Base-by-base conservation (phyloP, 352 stramenopile species). In the Thraustochytrium aureum region DNA sequence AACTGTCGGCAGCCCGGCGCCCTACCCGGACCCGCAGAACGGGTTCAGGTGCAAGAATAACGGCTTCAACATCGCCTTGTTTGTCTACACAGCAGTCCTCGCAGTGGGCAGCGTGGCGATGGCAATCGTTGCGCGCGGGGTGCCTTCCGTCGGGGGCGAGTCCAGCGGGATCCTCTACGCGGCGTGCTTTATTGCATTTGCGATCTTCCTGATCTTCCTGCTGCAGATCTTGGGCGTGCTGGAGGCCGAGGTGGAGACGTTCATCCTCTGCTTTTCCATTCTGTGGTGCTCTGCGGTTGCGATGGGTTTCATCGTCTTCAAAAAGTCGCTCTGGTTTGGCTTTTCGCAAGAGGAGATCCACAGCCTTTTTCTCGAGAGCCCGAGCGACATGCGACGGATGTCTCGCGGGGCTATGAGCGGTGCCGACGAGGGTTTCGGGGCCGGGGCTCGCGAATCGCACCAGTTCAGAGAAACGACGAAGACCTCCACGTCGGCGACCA, bases 141-240 rank as follows among this genome's bases (percentile, higher is more conserved):
- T 79, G 30, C 59, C 59, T 2, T 32, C 50, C 22, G 69, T 79
- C 1, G 69, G 37, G 10, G 69, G 52, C 14, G 69, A 79, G 38
- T 79, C 69, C 2, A 73, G 37, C 6, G 69, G 69, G 5, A 79
- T 79, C 59, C 69, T 79, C 30, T 50, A 67, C 32, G 67, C 69
- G 3, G 32, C 38, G 4, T 45, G 22, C 4, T 67, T 79, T 42
- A 39, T 54, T 6, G 22, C 12, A 20, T 79, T 64, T 35, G 50
- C 50, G 7, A 14, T 79, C 33, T 10, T 67, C 10, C 54, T 79
- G 10, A 14, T 74, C 26, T 45, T 35, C 50, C 41, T 79, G 30
- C 22, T 79, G 20, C 12, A 43, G 32, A 12, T n/a, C 20, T 43
- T 50, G 10, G 22, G 50, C 32, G n/a, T 32, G 10, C 43, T 38